Conservation (phyloP, 805 yeast genomes). For the Debaryomyces hansenii region DNA sequence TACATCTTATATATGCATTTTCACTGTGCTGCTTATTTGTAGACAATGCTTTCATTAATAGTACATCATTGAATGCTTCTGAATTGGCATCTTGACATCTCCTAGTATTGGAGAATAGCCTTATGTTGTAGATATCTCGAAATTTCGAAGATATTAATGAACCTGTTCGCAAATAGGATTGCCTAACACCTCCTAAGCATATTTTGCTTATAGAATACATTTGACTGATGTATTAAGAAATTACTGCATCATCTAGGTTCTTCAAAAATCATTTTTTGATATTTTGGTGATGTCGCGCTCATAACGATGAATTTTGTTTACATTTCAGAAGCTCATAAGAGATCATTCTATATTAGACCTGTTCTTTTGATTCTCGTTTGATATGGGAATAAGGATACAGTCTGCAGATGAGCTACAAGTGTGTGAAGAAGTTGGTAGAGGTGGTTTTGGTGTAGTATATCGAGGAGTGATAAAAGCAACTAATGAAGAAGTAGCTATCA, state of each 20-base stretch:
- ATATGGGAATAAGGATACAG: slow-evolving; percentile 14
- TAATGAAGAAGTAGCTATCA: slow-evolving; percentile 52
- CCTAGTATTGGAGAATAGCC: not conserved
- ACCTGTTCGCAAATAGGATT: not conserved
- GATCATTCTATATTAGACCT: too few species aligned
- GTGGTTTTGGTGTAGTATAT: slow-evolving; percentile 78
- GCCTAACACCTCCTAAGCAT: not conserved
- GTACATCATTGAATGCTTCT: slow-evolving; percentile 12
- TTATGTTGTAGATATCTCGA: not conserved
- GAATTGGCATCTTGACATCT: not conserved
- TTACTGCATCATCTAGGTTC: not conserved
- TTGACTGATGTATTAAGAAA: not conserved
- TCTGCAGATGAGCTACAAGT: slow-evolving; percentile 42
- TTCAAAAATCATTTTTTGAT: not conserved
- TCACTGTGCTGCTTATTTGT: slow-evolving; percentile 16
- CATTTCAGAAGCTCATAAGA: not conserved
- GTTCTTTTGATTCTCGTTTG: too few species aligned
- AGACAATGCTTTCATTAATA: slow-evolving; percentile 19
- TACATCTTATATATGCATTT: slow-evolving; percentile 44
- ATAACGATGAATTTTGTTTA: not conserved
- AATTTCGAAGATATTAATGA: not conserved
- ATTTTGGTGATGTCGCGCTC: not conserved
- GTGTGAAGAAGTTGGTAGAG: slow-evolving; percentile 64
- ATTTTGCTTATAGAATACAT: not conserved
- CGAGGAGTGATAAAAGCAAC: slow-evolving; percentile 52